Evolutionary conservation across 1,284 basidiomycete species (phyloP).

Genomic region (Boletus semigastroideus): DNA sequence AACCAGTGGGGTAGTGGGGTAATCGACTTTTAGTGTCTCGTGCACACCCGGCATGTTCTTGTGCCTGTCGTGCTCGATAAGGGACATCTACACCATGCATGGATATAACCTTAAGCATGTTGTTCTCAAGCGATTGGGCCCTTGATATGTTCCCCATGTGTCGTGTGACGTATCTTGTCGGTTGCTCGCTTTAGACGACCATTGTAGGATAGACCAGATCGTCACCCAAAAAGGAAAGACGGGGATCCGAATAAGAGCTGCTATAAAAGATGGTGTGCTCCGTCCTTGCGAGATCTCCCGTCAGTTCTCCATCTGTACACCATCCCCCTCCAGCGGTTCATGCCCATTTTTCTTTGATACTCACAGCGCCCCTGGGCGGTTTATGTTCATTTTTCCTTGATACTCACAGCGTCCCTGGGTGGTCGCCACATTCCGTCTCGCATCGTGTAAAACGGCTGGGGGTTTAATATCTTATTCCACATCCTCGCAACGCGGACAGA

Average conservation of each 20-base stretch:
- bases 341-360: slow-evolving; percentile 1
- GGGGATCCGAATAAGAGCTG: slow-evolving; percentile 9
- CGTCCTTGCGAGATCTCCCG: slow-evolving; percentile 4
- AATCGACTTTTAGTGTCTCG: too few relatives aligned
- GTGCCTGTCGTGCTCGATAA: neutral
- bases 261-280: slow-evolving; percentile 14
- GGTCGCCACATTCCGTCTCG: slow-evolving; percentile 3
- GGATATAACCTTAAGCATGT: neutral
- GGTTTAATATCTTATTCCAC: slow-evolving; percentile 5
- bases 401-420: neutral
- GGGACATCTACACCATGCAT: too few relatives aligned
- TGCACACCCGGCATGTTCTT: neutral
- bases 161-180: neutral
- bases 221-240: slow-evolving; percentile 1
- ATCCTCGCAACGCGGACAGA: slow-evolving; percentile 10
- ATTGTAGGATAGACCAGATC: neutral
- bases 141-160: neutral
- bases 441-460: neutral
- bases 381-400: slow-evolving; percentile 2
- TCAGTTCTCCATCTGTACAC: neutral
- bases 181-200: slow-evolving; percentile 6
- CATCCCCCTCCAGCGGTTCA: neutral
- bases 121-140: neutral
- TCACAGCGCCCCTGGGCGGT: neutral
- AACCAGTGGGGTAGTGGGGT: too few relatives aligned